phyloP scores from a whole-genome alignment of 352 stramenopile species.

The Aphanomyces astaci region DNA sequence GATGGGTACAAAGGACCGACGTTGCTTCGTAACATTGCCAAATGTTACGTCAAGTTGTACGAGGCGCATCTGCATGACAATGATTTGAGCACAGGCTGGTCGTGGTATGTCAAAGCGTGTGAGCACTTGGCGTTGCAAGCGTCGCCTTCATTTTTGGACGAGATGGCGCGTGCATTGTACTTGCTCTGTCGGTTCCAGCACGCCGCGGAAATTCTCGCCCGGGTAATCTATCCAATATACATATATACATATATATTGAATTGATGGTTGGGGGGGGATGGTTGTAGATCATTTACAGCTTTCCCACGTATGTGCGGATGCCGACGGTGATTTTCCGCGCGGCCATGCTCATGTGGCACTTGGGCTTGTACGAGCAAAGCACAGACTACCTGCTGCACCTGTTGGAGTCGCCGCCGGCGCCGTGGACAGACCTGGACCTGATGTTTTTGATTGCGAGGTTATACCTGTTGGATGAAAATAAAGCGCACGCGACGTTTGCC shows the following conservation, averaged over 20 bases:
- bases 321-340: slow-evolving; percentile 56
- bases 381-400: slow-evolving; percentile 61
- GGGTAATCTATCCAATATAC: too few species aligned
- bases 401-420: slow-evolving; percentile 41
- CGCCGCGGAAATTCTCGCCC: slow-evolving; percentile 41
- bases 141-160: slow-evolving; percentile 50
- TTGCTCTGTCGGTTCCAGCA: slow-evolving; percentile 33
- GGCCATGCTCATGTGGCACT: slow-evolving; percentile 46
- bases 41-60: slow-evolving; percentile 22
- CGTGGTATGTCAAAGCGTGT: slow-evolving; percentile 31
- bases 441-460: slow-evolving; percentile 52
- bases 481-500: slow-evolving; percentile 43
- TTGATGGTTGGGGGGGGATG: too few species aligned
- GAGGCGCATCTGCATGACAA: slow-evolving; percentile 6
- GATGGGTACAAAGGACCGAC: slow-evolving; percentile 9
- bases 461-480: slow-evolving; percentile 43
- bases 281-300: slow-evolving; percentile 49
- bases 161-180: slow-evolving; percentile 47
- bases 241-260: too few species aligned
- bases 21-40: slow-evolving; percentile 14
- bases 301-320: slow-evolving; percentile 44
- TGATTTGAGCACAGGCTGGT: slow-evolving; percentile 32
- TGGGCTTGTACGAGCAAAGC: slow-evolving; percentile 54
- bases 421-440: slow-evolving; percentile 43
- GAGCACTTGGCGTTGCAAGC: slow-evolving; percentile 39